Percentiles rank a stretch among this genome's conserved stretches.
Evolutionary conservation across 495 filamentous ascomycete species (phyloP).

Genomic region (Cercophora newfieldiana): DNA sequence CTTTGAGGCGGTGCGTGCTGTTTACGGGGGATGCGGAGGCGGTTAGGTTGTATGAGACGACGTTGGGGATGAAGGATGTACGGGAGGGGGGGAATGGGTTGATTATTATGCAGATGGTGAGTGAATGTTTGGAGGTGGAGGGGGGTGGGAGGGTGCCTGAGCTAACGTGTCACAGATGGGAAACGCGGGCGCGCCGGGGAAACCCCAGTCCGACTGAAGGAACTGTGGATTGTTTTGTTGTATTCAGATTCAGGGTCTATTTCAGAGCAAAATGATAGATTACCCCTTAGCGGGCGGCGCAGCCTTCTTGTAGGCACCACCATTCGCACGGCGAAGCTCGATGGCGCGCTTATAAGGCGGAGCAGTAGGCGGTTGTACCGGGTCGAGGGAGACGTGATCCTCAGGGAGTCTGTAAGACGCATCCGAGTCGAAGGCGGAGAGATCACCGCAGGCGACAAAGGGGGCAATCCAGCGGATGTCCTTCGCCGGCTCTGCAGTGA

Average conservation of each 20-base stretch:
- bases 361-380: slow-evolving; percentile 93
- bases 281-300: slow-evolving; percentile 21
- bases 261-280: slow-evolving; percentile 6
- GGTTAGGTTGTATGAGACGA: slow-evolving; percentile 48
- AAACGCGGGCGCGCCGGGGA: background rate
- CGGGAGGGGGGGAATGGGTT: slow-evolving; percentile 23
- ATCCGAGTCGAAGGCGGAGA: slow-evolving; percentile 93
- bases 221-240: background rate
- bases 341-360: slow-evolving; percentile 91
- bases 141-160: too few relatives aligned
- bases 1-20: slow-evolving; percentile 57
- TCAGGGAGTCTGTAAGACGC: slow-evolving; percentile 84
- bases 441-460: slow-evolving; percentile 93
- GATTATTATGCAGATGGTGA: slow-evolving; percentile 36
- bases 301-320: slow-evolving; percentile 76
- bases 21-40: slow-evolving; percentile 42
- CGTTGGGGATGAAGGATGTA: slow-evolving; percentile 47
- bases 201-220: background rate
- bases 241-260: background rate
- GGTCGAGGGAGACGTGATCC: slow-evolving; percentile 76
- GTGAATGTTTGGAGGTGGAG: too few relatives aligned
- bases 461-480: slow-evolving; percentile 80
- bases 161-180: too few relatives aligned
- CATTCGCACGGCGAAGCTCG: slow-evolving; percentile 74
- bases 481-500: slow-evolving; percentile 40